Evolutionary conservation across 1,284 basidiomycete genomes (phyloP).

Genomic region (Exobasidium cylindrosporum): DNA sequence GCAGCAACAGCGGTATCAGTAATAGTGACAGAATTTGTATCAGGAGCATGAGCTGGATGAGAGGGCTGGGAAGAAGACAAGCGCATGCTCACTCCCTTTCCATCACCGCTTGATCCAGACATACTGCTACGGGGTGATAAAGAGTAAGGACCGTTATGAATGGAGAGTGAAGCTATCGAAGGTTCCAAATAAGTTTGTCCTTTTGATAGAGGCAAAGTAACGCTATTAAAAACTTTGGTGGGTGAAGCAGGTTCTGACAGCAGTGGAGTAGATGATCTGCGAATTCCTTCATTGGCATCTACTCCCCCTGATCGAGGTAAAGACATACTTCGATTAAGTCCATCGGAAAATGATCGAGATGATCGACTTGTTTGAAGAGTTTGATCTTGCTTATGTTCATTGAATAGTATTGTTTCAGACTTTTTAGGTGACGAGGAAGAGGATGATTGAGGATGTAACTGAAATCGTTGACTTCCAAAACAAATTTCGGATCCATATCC

Average conservation of each 20-base stretch:
- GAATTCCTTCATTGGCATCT: neutral
- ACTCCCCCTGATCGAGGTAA: constrained; percentile 21
- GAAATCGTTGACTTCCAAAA: constrained; percentile 29
- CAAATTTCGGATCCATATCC: constrained; percentile 44
- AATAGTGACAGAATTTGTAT: too few species aligned
- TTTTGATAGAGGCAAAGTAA: neutral
- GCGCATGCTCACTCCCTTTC: too few species aligned
- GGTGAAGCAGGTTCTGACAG: constrained; percentile 18
- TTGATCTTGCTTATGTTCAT: neutral
- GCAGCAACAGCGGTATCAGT: too few species aligned
- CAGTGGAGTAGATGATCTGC: constrained; percentile 12
- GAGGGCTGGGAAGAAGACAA: too few species aligned
- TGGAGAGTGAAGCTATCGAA: too few species aligned
- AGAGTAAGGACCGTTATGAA: too few species aligned
- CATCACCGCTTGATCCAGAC: too few species aligned
- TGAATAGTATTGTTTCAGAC: neutral
- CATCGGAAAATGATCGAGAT: constrained; percentile 36
- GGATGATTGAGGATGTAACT: constrained; percentile 16
- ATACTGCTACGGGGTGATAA: too few species aligned
- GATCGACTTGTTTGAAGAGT: constrained; percentile 12
- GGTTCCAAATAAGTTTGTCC: too few species aligned
- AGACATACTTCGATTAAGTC: constrained; percentile 39
- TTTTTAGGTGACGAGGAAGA: neutral
- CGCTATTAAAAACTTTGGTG: neutral
- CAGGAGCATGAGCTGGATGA: too few species aligned